Percentiles rank a stretch among this genome's conserved stretches.
Evolutionary conservation across 2,329 filamentous ascomycete species (phyloP).

Genomic region (Cladosporium sp.): DNA sequence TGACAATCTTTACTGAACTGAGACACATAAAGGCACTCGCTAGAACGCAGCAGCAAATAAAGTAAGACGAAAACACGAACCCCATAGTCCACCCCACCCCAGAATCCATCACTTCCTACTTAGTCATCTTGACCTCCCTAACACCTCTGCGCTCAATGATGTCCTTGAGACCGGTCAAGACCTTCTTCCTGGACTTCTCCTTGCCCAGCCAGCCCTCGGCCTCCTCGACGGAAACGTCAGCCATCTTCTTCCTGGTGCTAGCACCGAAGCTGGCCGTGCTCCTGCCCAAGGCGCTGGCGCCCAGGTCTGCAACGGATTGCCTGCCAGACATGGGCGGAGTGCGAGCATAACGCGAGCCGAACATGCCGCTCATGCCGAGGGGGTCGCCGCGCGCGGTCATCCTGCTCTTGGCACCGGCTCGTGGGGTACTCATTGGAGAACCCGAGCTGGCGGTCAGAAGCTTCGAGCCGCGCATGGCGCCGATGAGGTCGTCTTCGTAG

Average conservation of each 20-base stretch:
- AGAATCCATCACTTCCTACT: neutral
- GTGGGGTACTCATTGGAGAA: constrained; percentile 39
- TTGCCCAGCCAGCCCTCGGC: constrained; percentile 40
- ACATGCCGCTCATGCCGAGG: constrained; percentile 39
- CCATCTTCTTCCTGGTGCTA: constrained; percentile 39
- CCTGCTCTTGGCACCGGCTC: constrained; percentile 31
- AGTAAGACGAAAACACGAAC: neutral
- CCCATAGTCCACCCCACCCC: neutral
- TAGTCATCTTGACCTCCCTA: constrained; percentile 2
- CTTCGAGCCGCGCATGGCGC: constrained; percentile 30
- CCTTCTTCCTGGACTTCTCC: constrained; percentile 38
- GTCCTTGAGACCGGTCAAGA: constrained; percentile 41
- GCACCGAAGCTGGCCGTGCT: constrained; percentile 31
- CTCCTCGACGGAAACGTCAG: constrained; percentile 43
- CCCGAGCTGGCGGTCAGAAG: constrained; percentile 22
- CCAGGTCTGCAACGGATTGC: constrained; percentile 33
- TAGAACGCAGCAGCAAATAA: constrained; percentile 6
- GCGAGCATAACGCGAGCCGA: constrained; percentile 28
- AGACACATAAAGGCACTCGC: neutral
- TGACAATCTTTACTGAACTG: neutral
- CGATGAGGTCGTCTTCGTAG: constrained; percentile 37
- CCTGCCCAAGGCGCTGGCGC: constrained; percentile 28
- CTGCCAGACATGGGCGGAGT: constrained; percentile 33
- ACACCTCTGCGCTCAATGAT: constrained; percentile 31
- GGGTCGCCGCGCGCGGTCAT: constrained; percentile 34